phyloP scores from a whole-genome alignment of 805 yeast genomes.

The Wickerhamiella vanderwaltii region DNA sequence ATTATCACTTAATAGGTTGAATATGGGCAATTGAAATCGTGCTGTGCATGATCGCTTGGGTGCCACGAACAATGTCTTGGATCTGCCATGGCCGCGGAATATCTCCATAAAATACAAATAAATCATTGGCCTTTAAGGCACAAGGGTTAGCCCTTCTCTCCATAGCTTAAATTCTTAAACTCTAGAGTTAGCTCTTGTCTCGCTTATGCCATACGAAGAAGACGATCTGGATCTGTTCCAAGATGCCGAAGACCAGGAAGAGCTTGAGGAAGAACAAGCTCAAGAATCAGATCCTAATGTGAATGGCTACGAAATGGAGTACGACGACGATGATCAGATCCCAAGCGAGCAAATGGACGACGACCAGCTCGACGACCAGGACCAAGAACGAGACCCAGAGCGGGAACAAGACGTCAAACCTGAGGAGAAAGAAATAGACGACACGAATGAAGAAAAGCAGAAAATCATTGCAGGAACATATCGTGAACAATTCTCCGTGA shows the following conservation, averaged over 20 bases:
- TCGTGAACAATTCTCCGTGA: not conserved
- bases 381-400: not conserved
- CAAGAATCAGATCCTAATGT: conserved; percentile 3
- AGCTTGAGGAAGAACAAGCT: not conserved
- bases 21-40: too few relatives aligned
- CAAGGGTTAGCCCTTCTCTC: too few relatives aligned
- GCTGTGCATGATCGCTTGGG: too few relatives aligned
- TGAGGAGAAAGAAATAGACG: not conserved
- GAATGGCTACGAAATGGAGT: not conserved
- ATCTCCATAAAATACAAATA: too few relatives aligned
- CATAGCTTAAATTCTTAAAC: too few relatives aligned
- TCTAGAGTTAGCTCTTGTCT: too few relatives aligned
- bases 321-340: not conserved
- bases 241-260: conserved; percentile 7
- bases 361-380: not conserved
- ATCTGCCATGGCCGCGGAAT: too few relatives aligned
- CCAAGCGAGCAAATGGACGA: not conserved
- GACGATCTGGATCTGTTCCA: conserved; percentile 6
- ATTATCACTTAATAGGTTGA: too few relatives aligned
- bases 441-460: not conserved
- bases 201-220: conserved; percentile 5
- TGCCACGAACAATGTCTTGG: too few relatives aligned
- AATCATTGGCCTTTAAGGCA: too few relatives aligned
- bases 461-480: not conserved
- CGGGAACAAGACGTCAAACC: not conserved